Percentiles rank a stretch among this genome's conserved stretches.
Conservation (phyloP, 1,284 basidiomycete genomes). For the Trametes versicolor region DNA sequence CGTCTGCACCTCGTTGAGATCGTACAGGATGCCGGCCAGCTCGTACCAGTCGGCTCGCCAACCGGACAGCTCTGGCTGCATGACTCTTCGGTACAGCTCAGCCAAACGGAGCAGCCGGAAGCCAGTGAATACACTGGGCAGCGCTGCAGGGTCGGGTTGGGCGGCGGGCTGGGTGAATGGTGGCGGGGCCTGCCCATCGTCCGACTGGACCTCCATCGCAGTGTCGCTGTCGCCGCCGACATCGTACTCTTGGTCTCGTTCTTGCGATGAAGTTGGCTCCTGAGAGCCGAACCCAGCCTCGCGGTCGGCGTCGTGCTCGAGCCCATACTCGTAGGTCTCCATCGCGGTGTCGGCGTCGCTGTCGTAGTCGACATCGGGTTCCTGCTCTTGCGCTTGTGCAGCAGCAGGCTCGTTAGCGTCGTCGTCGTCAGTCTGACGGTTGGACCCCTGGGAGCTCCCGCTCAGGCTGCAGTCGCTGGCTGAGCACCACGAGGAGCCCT, state of each 20-base stretch:
- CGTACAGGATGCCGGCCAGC: slow-evolving; percentile 9
- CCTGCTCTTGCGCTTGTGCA: too few species aligned
- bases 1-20: background rate
- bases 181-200: background rate
- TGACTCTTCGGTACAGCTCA: background rate
- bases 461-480: background rate
- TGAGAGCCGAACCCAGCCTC: background rate
- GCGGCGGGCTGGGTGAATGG: background rate
- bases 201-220: background rate
- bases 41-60: background rate
- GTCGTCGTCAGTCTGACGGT: background rate
- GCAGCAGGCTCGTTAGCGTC: background rate
- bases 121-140: background rate
- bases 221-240: background rate
- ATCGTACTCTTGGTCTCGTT: background rate
- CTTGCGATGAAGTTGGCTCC: background rate
- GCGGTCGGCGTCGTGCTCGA: background rate
- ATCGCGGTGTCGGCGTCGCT: too few species aligned
- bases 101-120: slow-evolving; percentile 7
- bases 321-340: too few species aligned
- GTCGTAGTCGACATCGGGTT: too few species aligned
- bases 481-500: background rate
- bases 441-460: background rate
- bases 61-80: background rate
- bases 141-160: background rate